Conservation (phyloP, 2,329 filamentous ascomycete genomes). For the Paracoccidioides brasiliensis region DNA sequence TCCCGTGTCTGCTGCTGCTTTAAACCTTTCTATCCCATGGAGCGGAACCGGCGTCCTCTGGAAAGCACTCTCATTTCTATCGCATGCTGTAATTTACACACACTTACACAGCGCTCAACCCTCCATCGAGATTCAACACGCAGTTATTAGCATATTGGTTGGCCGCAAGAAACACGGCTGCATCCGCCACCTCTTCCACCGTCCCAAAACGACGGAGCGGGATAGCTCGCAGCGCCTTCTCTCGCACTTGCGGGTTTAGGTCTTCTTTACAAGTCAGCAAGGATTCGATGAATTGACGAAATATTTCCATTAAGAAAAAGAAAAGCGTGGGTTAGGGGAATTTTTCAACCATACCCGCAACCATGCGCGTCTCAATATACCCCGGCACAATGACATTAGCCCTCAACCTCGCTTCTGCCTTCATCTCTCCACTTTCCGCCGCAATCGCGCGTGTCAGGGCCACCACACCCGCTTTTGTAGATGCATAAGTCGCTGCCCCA, state of each 20-base stretch:
- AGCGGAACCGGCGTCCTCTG: neutral
- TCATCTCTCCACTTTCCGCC: constrained; percentile 25
- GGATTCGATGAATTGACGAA: neutral
- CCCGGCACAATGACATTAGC: constrained; percentile 74
- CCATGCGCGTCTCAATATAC: constrained; percentile 74
- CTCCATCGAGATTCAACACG: constrained; percentile 73
- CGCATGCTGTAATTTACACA: neutral
- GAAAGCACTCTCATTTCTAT: neutral
- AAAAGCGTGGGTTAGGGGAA: constrained; percentile 1
- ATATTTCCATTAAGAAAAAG: neutral
- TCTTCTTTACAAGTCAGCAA: constrained; percentile 19
- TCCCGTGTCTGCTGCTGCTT: neutral
- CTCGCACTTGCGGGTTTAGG: constrained; percentile 25
- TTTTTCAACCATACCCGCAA: constrained; percentile 41
- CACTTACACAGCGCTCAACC: constrained; percentile 51
- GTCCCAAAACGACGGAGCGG: constrained; percentile 55
- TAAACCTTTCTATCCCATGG: neutral
- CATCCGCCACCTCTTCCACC: constrained; percentile 64
- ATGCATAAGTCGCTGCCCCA: constrained; percentile 62
- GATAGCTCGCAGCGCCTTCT: constrained; percentile 36
- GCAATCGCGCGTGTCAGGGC: constrained; percentile 37
- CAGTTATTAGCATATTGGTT: constrained; percentile 83
- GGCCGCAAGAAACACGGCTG: constrained; percentile 60
- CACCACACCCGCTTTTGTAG: constrained; percentile 67
- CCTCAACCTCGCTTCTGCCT: constrained; percentile 52